Base-by-base conservation (phyloP, 805 yeast genomes). In the Yamadazyma tumulicola region DNA sequence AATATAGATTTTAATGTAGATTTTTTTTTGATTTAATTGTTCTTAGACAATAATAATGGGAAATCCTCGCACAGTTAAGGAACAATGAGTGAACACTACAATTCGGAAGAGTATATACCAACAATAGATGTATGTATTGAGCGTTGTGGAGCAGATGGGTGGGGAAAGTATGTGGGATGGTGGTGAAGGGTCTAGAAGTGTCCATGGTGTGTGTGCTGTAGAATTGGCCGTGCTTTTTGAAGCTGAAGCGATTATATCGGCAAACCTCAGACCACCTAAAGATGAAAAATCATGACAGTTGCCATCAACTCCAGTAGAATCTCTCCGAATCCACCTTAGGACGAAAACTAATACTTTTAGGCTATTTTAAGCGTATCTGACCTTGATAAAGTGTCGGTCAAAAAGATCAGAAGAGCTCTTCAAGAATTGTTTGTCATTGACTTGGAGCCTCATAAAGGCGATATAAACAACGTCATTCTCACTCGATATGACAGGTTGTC, bases 291-390 rank as follows among this genome's bases (percentile, higher is more conserved):
- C 11, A 21, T 21, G n/a, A n/a, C n/a, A n/a, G n/a, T n/a, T n/a
- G n/a, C n/a, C n/a, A n/a, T n/a, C n/a, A 6, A 23, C 13, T n/a
- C 20, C 21, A 16, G 29, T 24, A 24, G 14, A 24, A 20, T 8
- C 8, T 20, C 8, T 9, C n/a, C 6, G 14, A 7, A 24, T 13
- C n/a, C 16, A 24, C 27, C 14, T 12, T 6, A 11, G 11, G 11
- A 17, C 19, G 26, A 13, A 15, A 57, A 55, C 59, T 35, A 8
- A 12, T 26, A 19, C n/a, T 13, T 8, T 9, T 27, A 77, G 84
- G 87, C 94, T 1, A 83, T 85, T 8, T 58, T 85, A 23, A 64
- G 79, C 32, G 88, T 77, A 5, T 76, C 89, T 1, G 82, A 85
- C 47, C 66, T 83, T 20, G 81, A 80, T 40, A 68, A 74, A 41